Conservation (phyloP, 2,329 filamentous ascomycete species). For the Magnaporthales sp. region DNA sequence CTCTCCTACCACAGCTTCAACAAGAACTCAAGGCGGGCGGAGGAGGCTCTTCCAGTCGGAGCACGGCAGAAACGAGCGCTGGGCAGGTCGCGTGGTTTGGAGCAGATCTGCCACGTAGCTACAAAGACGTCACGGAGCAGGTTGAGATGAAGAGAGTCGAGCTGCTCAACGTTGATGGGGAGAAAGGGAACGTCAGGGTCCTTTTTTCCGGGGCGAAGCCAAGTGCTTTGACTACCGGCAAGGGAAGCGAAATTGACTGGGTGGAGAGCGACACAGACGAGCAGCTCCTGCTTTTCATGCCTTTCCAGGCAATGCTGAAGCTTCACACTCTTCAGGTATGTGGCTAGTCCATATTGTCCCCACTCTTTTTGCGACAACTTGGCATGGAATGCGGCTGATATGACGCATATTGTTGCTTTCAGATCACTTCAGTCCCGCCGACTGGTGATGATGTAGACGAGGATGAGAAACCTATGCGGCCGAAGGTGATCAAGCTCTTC, state of each 20-base stretch:
- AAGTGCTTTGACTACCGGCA: constrained; percentile 49
- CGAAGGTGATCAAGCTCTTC: constrained; percentile 76
- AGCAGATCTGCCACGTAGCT: constrained; percentile 67
- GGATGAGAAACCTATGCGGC: constrained; percentile 70
- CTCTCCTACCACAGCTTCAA: constrained; percentile 36
- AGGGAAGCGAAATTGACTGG: constrained; percentile 62
- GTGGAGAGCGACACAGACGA: constrained; percentile 96
- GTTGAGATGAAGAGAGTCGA: constrained; percentile 75
- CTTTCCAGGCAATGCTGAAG: constrained; percentile 82
- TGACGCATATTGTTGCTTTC: constrained; percentile 20
- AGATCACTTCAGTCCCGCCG: constrained; percentile 76
- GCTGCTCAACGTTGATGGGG: constrained; percentile 76
- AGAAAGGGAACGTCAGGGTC: constrained; percentile 62
- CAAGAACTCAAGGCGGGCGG: constrained; percentile 49
- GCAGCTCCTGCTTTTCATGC: constrained; percentile 87
- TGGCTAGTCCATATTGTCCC: neutral
- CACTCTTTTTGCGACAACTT: neutral
- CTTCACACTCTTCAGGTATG: constrained; percentile 69
- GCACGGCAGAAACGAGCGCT: constrained; percentile 30
- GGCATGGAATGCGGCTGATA: neutral
- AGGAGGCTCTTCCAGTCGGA: constrained; percentile 27
- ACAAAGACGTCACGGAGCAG: constrained; percentile 73
- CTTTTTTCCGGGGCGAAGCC: constrained; percentile 68
- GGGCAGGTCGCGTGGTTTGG: constrained; percentile 59
- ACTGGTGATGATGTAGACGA: constrained; percentile 43